These are phyloP conservation scores for Fusarium sp. DNA, from an alignment of 2,329 filamentous ascomycete genomes.

Conservation along the genomic window DNA sequence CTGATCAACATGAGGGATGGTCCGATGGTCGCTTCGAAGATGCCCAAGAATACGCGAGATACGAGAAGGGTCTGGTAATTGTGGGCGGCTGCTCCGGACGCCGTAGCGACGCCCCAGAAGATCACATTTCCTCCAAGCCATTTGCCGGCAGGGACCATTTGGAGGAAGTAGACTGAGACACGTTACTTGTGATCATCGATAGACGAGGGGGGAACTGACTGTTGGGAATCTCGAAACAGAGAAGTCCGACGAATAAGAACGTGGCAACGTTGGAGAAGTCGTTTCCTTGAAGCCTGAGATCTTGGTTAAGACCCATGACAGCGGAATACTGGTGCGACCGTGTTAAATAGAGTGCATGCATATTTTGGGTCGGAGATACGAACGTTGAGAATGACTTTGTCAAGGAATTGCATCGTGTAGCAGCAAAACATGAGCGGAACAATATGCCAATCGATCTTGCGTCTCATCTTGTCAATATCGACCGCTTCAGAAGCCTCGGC, in stretches of 20 bases:
- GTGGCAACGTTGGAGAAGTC: constrained; percentile 75
- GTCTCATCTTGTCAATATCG: constrained; percentile 63
- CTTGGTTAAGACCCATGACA: constrained; percentile 73
- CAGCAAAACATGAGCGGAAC: constrained; percentile 73
- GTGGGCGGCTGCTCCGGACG: constrained; percentile 66
- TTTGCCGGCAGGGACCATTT: constrained; percentile 72
- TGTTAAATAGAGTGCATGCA: constrained; percentile 5
- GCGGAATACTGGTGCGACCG: constrained; percentile 68
- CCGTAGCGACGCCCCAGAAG: constrained; percentile 71
- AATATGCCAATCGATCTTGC: constrained; percentile 71
- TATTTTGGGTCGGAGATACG: constrained; percentile 41
- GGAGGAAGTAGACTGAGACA: constrained; percentile 67
- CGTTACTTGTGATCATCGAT: not conserved
- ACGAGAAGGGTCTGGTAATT: constrained; percentile 69
- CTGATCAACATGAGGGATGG: constrained; percentile 74
- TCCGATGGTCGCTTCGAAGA: constrained; percentile 73
- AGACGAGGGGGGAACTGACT: constrained; percentile 55
- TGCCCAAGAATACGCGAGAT: constrained; percentile 70
- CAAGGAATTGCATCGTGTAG: constrained; percentile 75
- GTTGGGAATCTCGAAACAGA: constrained; percentile 72
- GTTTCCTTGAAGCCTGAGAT: constrained; percentile 68
- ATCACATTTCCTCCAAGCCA: constrained; percentile 72
- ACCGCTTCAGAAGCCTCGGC: constrained; percentile 50
- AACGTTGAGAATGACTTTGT: constrained; percentile 75
- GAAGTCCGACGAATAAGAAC: constrained; percentile 73